phyloP scores from a whole-genome alignment of 805 yeast species.

The Ogataea pignaliae region DNA sequence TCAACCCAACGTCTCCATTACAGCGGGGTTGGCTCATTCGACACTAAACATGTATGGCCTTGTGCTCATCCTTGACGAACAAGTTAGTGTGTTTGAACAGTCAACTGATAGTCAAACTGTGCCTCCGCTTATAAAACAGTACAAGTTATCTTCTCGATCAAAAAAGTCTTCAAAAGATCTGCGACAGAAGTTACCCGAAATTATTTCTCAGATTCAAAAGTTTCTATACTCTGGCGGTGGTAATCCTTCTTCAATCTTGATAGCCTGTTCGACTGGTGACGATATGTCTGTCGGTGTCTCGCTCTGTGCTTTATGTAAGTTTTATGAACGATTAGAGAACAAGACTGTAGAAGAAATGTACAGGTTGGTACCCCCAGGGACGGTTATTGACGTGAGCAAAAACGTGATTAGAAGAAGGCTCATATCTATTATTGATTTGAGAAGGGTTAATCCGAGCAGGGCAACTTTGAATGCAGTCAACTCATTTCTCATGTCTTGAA shows the following conservation, averaged over 20 bases:
- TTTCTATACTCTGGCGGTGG: slow-evolving; percentile 1
- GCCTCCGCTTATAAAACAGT: slow-evolving; percentile 11
- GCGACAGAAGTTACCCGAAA: slow-evolving; percentile 40
- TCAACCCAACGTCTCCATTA: neutral
- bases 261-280: slow-evolving; percentile 60
- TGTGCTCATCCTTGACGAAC: slow-evolving; percentile 1
- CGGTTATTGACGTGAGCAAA: slow-evolving; percentile 5
- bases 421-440: slow-evolving; percentile 39
- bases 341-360: neutral
- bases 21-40: neutral
- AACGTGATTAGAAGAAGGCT: slow-evolving; percentile 43
- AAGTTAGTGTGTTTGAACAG: neutral
- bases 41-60: neutral
- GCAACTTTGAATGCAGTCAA: slow-evolving; percentile 73
- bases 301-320: slow-evolving; percentile 44
- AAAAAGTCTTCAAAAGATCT: slow-evolving; percentile 68
- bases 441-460: slow-evolving; percentile 70
- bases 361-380: slow-evolving; percentile 33
- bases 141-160: slow-evolving; percentile 23
- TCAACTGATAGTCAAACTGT: neutral
- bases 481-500: slow-evolving; percentile 44
- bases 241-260: slow-evolving; percentile 24
- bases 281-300: slow-evolving; percentile 65
- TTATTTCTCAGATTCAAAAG: slow-evolving; percentile 30
- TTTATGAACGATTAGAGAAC: slow-evolving; percentile 29